Conservation (phyloP, 2,329 filamentous ascomycete species). For the Talaromyces atroroseus region DNA sequence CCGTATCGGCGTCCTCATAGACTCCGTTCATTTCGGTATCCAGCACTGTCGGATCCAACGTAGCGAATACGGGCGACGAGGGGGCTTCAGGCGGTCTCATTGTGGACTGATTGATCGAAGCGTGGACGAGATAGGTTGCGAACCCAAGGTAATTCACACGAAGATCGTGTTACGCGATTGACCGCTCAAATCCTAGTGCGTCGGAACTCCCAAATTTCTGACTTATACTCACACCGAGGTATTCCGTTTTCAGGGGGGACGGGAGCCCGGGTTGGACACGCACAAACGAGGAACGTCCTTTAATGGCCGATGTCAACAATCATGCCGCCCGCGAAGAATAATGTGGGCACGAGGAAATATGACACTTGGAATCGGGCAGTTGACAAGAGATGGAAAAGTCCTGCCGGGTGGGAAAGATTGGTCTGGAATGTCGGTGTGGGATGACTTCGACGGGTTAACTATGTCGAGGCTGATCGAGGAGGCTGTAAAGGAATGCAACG, state of each 20-base stretch:
- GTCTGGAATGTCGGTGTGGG: conserved; percentile 5
- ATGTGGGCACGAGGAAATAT: neutral
- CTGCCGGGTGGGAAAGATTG: neutral
- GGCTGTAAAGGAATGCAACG: neutral
- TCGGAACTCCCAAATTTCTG: neutral
- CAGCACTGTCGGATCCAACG: conserved; percentile 37
- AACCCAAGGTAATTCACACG: neutral
- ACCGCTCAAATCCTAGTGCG: neutral
- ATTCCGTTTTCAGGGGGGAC: neutral
- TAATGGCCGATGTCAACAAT: neutral
- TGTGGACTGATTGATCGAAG: conserved; percentile 15
- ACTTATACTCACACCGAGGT: neutral
- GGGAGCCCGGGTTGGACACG: neutral
- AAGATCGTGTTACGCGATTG: neutral
- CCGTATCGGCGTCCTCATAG: conserved; percentile 38
- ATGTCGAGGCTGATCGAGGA: neutral
- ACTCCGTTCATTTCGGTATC: conserved; percentile 40
- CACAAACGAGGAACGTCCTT: conserved; percentile 4
- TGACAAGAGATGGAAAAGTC: neutral
- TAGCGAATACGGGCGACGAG: conserved; percentile 34
- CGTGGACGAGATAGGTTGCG: neutral
- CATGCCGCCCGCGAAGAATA: conserved; percentile 1
- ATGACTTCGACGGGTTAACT: neutral
- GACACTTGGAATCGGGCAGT: neutral
- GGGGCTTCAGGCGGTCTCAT: conserved; percentile 33